Evolutionary conservation across 257 asterid species (phyloP).

Genomic region (Galeopsis tetrahit): DNA sequence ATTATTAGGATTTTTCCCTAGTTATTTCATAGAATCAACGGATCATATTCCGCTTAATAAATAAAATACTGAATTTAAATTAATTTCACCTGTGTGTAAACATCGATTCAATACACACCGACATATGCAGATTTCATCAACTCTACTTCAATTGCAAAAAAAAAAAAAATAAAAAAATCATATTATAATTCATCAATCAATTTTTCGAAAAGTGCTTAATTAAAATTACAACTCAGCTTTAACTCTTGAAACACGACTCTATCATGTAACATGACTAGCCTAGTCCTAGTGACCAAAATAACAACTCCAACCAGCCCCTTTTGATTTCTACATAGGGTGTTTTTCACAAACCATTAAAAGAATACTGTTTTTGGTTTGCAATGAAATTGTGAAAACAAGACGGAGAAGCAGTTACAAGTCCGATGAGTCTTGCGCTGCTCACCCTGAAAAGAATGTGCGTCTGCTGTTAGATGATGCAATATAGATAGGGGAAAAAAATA

Average conservation of each 20-base stretch:
- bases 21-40: no score
- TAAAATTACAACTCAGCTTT: not conserved
- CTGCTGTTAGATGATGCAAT: not conserved
- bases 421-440: not conserved
- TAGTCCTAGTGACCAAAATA: not conserved
- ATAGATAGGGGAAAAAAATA: not conserved
- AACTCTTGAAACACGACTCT: not conserved
- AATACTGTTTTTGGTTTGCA: not conserved
- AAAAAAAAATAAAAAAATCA: no score
- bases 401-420: not conserved
- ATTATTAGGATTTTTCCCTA: no score
- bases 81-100: no score
- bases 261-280: not conserved
- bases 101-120: no score
- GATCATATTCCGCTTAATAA: no score
- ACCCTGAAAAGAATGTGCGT: slow-evolving; percentile 18
- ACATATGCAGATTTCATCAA: no score
- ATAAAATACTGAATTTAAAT: no score
- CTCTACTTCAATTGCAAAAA: no score
- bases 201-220: not conserved
- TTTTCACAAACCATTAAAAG: not conserved
- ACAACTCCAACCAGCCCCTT: not conserved
- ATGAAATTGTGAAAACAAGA: not conserved
- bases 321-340: not conserved
- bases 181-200: no score